A percentile compares a stretch with the other conserved stretches of the same genome.
Conservation (phyloP, 306 rosid species). For the Luffa aegyptiaca region DNA sequence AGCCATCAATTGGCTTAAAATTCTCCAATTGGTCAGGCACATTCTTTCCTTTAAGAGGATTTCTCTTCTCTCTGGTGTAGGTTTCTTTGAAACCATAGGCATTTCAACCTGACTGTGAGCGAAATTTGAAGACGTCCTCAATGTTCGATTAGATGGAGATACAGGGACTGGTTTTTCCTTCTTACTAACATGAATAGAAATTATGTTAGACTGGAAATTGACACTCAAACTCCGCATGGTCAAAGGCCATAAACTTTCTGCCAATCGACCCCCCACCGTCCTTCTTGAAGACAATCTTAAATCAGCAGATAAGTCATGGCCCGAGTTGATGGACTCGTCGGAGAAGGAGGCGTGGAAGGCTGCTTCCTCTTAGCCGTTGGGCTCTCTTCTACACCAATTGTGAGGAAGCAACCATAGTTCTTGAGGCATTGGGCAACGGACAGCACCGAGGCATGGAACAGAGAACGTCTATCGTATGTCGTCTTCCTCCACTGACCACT, state of each 20-base stretch:
- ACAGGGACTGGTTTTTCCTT: conserved; percentile 64
- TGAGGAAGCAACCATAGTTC: conserved; percentile 42
- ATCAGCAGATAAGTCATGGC: conserved; percentile 36
- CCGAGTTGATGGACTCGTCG: conserved; percentile 68
- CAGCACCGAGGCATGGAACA: conserved; percentile 39
- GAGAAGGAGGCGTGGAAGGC: conserved; percentile 84
- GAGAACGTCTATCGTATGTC: no score
- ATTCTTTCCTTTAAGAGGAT: conserved; percentile 75
- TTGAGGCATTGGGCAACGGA: conserved; percentile 57
- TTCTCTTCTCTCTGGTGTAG: conserved; percentile 84
- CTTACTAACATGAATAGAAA: conserved; percentile 83
- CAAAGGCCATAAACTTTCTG: conserved; percentile 84
- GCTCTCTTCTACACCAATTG: conserved; percentile 59
- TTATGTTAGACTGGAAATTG: conserved; percentile 79
- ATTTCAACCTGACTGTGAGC: conserved; percentile 58
- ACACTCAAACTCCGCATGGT: conserved; percentile 97
- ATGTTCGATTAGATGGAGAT: conserved; percentile 64
- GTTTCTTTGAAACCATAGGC: conserved; percentile 35
- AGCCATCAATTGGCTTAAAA: conserved; percentile 69
- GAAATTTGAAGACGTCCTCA: conserved; percentile 69
- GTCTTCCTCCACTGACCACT: no score
- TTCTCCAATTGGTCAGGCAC: conserved; percentile 75
- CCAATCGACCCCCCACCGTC: conserved; percentile 26
- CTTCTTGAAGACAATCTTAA: conserved; percentile 38
- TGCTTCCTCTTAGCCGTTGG: conserved; percentile 64